These are phyloP conservation scores for Globisporangium paroecandrum DNA, from an alignment of 352 stramenopile genomes.

Conservation along the genomic window DNA sequence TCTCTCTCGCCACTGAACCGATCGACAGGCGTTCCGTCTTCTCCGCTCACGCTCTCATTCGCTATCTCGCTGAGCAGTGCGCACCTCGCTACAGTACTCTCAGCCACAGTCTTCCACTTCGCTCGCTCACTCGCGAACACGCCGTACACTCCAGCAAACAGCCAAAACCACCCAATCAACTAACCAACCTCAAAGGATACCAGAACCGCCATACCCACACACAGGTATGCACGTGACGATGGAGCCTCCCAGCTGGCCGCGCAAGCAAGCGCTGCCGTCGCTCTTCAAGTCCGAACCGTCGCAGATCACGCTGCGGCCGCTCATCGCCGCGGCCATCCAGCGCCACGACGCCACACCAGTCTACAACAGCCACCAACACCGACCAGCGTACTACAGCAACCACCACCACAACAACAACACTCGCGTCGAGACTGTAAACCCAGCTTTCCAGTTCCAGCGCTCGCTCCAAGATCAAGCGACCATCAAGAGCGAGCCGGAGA, in stretches of 20 bases:
- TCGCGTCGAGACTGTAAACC: neutral
- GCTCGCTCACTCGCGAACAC: neutral
- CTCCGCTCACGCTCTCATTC: neutral
- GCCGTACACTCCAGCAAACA: neutral
- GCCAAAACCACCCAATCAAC: too few species aligned
- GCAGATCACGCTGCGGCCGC: conserved; percentile 5
- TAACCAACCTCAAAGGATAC: neutral
- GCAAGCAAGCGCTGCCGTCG: conserved; percentile 8
- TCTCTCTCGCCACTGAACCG: neutral
- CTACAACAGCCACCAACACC: neutral
- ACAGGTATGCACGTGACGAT: conserved; percentile 3
- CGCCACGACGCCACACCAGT: neutral
- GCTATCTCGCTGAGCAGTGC: neutral
- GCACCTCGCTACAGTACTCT: neutral
- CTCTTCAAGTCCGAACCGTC: conserved; percentile 10
- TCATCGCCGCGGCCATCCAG: conserved; percentile 2
- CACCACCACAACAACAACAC: neutral
- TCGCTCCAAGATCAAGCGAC: neutral
- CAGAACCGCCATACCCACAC: neutral
- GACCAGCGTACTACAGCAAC: neutral
- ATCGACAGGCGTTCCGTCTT: neutral
- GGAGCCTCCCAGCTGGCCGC: conserved; percentile 3
- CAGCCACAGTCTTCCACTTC: neutral
- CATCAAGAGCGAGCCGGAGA: conserved; percentile 5
- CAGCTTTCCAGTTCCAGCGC: neutral